Percentiles rank a stretch among this genome's conserved stretches.
Conservation (phyloP, 208 protist genomes). For the Trypanosoma melophagium region DNA sequence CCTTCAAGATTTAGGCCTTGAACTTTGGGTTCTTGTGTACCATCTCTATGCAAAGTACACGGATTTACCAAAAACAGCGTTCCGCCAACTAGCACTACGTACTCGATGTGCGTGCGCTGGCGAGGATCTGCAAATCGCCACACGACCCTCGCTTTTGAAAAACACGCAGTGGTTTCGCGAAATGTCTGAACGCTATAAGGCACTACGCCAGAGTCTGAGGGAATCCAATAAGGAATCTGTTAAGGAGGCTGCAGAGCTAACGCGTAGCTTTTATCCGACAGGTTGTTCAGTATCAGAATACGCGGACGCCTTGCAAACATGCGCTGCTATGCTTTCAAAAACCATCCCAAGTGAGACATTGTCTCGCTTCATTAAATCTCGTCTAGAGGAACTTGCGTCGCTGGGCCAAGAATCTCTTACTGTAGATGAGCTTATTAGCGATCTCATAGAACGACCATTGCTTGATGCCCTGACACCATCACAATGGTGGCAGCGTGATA, state of each 20-base stretch:
- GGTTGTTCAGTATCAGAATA: conserved; percentile 70
- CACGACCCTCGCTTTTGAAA: conserved; percentile 20
- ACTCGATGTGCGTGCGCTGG: conserved; percentile 27
- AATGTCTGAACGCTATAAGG: conserved; percentile 42
- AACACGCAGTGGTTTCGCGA: conserved; percentile 50
- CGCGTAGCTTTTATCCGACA: conserved; percentile 62
- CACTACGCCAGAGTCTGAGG: conserved; percentile 28
- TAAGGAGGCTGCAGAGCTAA: conserved; percentile 48
- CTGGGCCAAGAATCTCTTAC: conserved; percentile 31
- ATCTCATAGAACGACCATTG: conserved; percentile 51
- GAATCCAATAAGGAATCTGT: conserved; percentile 30
- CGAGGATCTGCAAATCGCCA: conserved; percentile 7
- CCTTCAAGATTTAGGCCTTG: conserved; percentile 52
- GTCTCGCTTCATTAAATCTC: conserved; percentile 30
- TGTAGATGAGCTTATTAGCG: conserved; percentile 38
- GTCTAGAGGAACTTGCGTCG: conserved; percentile 31
- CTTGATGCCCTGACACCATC: conserved; percentile 44
- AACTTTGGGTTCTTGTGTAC: conserved; percentile 65
- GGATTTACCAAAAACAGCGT: conserved; percentile 22
- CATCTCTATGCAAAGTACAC: conserved; percentile 57
- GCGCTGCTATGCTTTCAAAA: conserved; percentile 61
- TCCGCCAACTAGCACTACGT: conserved; percentile 53
- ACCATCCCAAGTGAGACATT: conserved; percentile 44
- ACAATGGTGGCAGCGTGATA: conserved; percentile 55
- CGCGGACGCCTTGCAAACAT: conserved; percentile 66